These are phyloP conservation scores for Euclidium syriacum DNA, from an alignment of 345 rosid genomes.

Conservation along the genomic window DNA sequence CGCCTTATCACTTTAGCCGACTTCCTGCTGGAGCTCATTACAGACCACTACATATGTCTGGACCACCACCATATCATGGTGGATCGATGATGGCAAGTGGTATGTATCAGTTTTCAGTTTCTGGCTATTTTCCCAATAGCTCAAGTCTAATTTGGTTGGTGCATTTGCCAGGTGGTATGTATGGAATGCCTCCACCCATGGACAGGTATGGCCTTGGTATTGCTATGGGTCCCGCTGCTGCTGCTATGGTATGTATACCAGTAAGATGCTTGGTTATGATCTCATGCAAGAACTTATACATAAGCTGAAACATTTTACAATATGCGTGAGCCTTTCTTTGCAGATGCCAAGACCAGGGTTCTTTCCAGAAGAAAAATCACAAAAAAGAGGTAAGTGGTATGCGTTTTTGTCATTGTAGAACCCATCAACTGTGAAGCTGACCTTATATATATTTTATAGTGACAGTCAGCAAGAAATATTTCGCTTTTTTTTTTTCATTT, in stretches of 20 bases:
- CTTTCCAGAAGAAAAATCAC: conserved; percentile 72
- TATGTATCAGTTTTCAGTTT: conserved; percentile 18
- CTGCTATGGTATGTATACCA: conserved; percentile 62
- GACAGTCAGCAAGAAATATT: background rate
- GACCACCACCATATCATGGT: conserved; percentile 77
- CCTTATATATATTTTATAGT: background rate
- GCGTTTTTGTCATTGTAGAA: background rate
- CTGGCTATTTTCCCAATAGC: background rate
- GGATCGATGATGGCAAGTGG: conserved; percentile 91
- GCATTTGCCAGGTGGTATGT: conserved; percentile 59
- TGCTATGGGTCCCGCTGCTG: conserved; percentile 77
- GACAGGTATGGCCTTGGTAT: conserved; percentile 84
- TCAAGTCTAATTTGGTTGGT: conserved; percentile 9
- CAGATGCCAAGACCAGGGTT: conserved; percentile 90
- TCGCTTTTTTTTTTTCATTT: background rate
- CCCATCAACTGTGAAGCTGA: background rate
- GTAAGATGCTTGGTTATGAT: conserved; percentile 10
- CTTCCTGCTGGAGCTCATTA: conserved; percentile 81
- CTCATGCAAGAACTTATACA: conserved; percentile 1
- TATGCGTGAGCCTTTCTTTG: conserved; percentile 9
- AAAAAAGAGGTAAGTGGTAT: conserved; percentile 45
- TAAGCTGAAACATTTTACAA: conserved; percentile 8
- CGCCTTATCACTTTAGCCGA: conserved; percentile 83
- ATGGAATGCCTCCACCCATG: conserved; percentile 83
- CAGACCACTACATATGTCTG: conserved; percentile 75